Evolutionary conservation across 2,329 filamentous ascomycete genomes (phyloP), one percentile per base, ranked within the genome.

Genomic region (Aureobasidium sp.): DNA sequence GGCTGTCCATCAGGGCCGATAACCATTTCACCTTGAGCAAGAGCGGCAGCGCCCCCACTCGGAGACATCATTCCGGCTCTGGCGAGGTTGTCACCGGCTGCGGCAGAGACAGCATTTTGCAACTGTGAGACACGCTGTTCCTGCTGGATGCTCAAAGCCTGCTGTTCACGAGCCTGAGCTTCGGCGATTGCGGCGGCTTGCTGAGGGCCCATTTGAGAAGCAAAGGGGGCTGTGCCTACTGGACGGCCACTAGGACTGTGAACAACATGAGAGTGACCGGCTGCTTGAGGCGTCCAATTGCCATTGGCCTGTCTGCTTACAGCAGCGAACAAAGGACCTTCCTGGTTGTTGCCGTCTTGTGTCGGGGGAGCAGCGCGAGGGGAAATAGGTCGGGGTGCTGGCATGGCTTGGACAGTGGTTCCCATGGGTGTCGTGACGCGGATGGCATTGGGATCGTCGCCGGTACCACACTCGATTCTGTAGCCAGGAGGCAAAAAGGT

Each of bases 361-460:
- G 39, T 39, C 8, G 56, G 57, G 27, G 60, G 32, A 36, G 64
- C 57, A 76, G 68, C 83, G 76, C 77, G 74, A 41, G 76, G 77
- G 4, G 71, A 75, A 10, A 79, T 71, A 20, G 79, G 76, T 48
- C 81, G 75, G 32, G 76, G 75, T 47, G 76, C 72, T 43, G 83
- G 87, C 76, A 97, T 96, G 10, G 91, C 92, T 68, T 93, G 88
- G 1, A 96, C 90, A 12, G 92, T 97, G 2, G 93, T 97, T n/a
- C 94, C 94, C 80, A 95, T 96, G 0, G 94, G 94, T 0, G 94
- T 99, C 0, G 94, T 99, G 17, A 99, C 94, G 66, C 95, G 84
- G 66, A 99, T 99, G 3, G 92, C 92, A 72, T 97, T 96, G 1
- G 93, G 93, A 70, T 97, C 93, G 67, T 95, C 93, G 37, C 91